A percentile compares a stretch with the other conserved stretches of the same genome.
Conservation (phyloP, 257 asterid species). For the Jaltomata sinuosa region DNA sequence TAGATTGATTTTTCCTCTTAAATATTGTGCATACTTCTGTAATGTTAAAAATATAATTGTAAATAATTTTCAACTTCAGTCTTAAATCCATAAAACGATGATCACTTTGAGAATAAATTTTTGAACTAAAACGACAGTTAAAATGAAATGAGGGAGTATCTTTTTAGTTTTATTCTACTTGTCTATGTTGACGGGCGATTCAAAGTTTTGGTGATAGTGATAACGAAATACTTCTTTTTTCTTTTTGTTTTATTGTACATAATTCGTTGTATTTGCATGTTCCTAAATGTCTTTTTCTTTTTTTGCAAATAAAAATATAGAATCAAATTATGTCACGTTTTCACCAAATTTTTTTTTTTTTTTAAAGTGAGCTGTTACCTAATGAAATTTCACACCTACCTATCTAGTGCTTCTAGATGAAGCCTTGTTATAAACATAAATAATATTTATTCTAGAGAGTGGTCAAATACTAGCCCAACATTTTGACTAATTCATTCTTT, state of each 20-base stretch:
- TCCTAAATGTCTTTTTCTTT: background rate
- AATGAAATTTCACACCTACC: background rate
- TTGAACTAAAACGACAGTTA: background rate
- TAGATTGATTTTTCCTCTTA: background rate
- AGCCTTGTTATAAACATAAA: background rate
- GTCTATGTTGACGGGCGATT: background rate
- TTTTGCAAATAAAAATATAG: background rate
- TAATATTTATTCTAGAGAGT: background rate
- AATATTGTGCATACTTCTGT: background rate
- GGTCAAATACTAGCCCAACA: background rate
- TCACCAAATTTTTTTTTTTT: background rate
- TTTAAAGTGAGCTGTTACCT: background rate
- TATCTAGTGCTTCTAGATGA: conserved; percentile 2
- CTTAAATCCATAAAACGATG: no score
- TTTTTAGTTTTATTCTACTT: background rate
- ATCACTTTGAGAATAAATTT: no score
- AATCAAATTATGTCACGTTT: background rate
- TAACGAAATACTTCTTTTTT: background rate
- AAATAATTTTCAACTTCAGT: background rate
- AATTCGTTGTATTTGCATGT: background rate
- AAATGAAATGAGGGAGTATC: background rate
- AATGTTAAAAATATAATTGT: background rate
- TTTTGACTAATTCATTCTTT: background rate
- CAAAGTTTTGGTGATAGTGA: background rate
- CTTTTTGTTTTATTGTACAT: background rate